Evolutionary conservation across 495 filamentous ascomycete genomes (phyloP), one percentile per base, ranked within the genome.

Genomic region (Massariosphaeria phaeospora): DNA sequence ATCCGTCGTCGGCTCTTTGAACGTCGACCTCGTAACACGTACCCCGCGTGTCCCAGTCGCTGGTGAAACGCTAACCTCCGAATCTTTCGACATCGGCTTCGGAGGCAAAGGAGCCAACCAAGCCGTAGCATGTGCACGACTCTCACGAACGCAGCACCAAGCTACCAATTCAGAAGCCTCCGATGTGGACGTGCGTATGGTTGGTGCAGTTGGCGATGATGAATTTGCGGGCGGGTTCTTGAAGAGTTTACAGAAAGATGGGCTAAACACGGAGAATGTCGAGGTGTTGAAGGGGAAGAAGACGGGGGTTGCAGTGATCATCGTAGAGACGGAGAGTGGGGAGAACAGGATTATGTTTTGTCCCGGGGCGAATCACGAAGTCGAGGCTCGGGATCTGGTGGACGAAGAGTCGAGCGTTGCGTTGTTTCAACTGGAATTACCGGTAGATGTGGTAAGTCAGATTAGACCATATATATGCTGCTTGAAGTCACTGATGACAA

Each of bases 91-190:
- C 66, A 86, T 81, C 35, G 90, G 85, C 42, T 81, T 84, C 12
- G 93, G 93, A 48, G 93, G 93, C 35, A 98, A 98, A 72, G 93
- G 93, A 55, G 89, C 89, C 29, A 98, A 98, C 75, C 93, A 97
- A 72, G 89, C 89, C 39, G 86, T 95, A 35, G 91, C 91, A 6
- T 82, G 78, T 62, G 79, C 77, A 0, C 77, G 86, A 0, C 71
- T 86, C 10, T 84, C 80, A 0, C 79, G 83, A 52, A 70, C 71
- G 24, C 75, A 76, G 25, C 25, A 43, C 13, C 48, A 67, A 23
- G 53, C 59, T 21, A 3, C n/a, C 9, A 54, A 33, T 38, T 48
- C 24, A 3, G 33, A 57, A 23, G 9, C 45, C 9, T 24, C 46
- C 6, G 49, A 65, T 44, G 79, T 88, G 2, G 64, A 70, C 3